Base-by-base conservation (phyloP, 495 filamentous ascomycete species). In the Xylona heveae region DNA sequence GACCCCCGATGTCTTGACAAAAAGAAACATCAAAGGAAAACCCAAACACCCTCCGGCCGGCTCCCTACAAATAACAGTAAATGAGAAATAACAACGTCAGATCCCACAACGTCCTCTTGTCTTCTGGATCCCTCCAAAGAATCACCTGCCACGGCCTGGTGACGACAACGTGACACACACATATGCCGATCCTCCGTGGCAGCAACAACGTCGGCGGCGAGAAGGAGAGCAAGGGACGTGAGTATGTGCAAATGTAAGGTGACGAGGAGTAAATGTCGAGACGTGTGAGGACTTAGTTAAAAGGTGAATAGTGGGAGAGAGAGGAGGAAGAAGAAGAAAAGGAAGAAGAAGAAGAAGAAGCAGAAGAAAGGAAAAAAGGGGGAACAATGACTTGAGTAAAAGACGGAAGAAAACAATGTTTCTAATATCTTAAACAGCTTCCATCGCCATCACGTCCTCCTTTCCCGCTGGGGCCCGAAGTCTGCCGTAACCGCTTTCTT, bases 401-500 rank as follows among this genome's bases (percentile, higher is more conserved):
- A 32, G 28, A 31, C 22, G 36, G 35, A 35, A 38, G 36, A 47
- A 34, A 36, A 43, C 38, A 43, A 36, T 48, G 43, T 38, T 32
- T 36, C 42, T 33, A 47, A 34, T 37, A 28, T 35, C 44, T 49
- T 46, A 45, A 42, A 55, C 47, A 54, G 51, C 48, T 53, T 47
- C 51, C 54, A 38, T 38, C 43, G n/a, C n/a, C n/a, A n/a, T 64
- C 50, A 66, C 45, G 55, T 59, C 42, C 39, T 39, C 34, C 48
- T 40, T 32, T 46, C 48, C 31, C 57, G 54, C 51, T 65, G 61
- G 38, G 59, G 61, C 35, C 68, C 66, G 54, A 71, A 71, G 47
- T 69, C 64, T 35, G 64, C 59, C 36, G 74, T 72, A 40, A 68
- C 57, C 43, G 60, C 57, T 57, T 84, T 83, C 49, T 71, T 76